Conservation (phyloP, 805 yeast genomes). For the Komagataella pastoris region DNA sequence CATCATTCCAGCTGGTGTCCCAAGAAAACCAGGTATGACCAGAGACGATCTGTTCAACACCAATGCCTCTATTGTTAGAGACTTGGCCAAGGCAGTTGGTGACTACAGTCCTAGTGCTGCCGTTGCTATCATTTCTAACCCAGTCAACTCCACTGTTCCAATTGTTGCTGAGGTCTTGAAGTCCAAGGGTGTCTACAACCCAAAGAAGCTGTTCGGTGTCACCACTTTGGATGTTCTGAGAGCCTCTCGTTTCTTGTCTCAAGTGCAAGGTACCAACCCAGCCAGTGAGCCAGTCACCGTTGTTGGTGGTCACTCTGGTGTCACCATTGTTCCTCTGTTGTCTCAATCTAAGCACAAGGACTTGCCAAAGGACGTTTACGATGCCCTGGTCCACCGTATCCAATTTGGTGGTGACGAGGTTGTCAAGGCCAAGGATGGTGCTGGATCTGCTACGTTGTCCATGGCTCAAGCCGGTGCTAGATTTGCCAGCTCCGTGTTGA, state of each 20-base stretch:
- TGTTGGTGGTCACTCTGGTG: constrained; percentile 97
- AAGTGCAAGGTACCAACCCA: constrained; percentile 62
- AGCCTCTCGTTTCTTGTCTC: constrained; percentile 72
- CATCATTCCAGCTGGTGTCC: constrained; percentile 94
- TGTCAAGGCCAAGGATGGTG: constrained; percentile 74
- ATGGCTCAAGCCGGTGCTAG: constrained; percentile 82
- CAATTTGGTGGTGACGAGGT: constrained; percentile 92
- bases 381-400: constrained; percentile 70
- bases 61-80: constrained; percentile 91
- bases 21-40: constrained; percentile 98
- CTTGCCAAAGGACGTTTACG: constrained; percentile 50
- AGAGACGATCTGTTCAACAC: constrained; percentile 95
- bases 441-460: constrained; percentile 75
- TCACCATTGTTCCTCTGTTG: constrained; percentile 86
- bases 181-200: constrained; percentile 78
- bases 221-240: constrained; percentile 89
- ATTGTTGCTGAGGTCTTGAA: constrained; percentile 89
- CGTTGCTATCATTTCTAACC: constrained; percentile 77
- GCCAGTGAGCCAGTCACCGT: constrained; percentile 67
- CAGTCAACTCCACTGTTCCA: constrained; percentile 95
- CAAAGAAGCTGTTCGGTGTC: constrained; percentile 88
- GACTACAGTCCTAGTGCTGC: constrained; percentile 78
- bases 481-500: constrained; percentile 54
- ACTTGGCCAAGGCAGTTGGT: constrained; percentile 77
- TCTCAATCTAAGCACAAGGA: constrained; percentile 67